Evolutionary conservation across 2,329 filamentous ascomycete species (phyloP).

Genomic region (Microcyclosporella mali): DNA sequence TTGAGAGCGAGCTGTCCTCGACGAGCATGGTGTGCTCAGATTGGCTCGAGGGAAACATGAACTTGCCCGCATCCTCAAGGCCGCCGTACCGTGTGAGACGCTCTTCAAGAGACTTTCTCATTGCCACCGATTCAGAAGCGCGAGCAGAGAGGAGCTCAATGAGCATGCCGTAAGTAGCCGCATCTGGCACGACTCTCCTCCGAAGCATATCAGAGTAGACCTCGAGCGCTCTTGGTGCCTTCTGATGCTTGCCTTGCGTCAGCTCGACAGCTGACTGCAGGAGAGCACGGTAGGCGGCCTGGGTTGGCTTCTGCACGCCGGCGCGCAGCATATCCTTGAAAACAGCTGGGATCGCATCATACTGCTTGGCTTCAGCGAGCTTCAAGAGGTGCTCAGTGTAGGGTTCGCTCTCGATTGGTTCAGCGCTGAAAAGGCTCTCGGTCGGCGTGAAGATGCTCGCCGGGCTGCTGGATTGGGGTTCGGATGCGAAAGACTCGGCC

Average conservation of each 20-base stretch:
- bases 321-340: constrained; percentile 86
- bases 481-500: constrained; percentile 14
- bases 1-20: constrained; percentile 79
- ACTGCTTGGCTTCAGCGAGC: constrained; percentile 65
- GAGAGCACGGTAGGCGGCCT: constrained; percentile 86
- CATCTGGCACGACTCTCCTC: constrained; percentile 73
- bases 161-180: constrained; percentile 79
- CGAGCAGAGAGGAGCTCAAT: constrained; percentile 75
- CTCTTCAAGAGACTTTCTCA: constrained; percentile 69
- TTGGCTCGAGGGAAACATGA: constrained; percentile 84
- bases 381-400: constrained; percentile 75
- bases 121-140: constrained; percentile 68
- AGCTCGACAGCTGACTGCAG: constrained; percentile 78
- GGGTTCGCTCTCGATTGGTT: constrained; percentile 55
- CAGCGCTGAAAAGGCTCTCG: constrained; percentile 43
- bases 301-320: constrained; percentile 70
- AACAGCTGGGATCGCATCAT: constrained; percentile 79
- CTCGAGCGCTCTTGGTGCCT: constrained; percentile 85
- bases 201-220: constrained; percentile 96
- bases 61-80: constrained; percentile 74
- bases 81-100: constrained; percentile 80
- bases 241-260: constrained; percentile 69
- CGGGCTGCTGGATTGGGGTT: constrained; percentile 19
- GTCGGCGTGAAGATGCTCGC: constrained; percentile 23
- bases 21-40: constrained; percentile 77